These are phyloP conservation scores for Lactifluus piperatus DNA, from an alignment of 768 basidiomycete genomes.

Conservation along the genomic window DNA sequence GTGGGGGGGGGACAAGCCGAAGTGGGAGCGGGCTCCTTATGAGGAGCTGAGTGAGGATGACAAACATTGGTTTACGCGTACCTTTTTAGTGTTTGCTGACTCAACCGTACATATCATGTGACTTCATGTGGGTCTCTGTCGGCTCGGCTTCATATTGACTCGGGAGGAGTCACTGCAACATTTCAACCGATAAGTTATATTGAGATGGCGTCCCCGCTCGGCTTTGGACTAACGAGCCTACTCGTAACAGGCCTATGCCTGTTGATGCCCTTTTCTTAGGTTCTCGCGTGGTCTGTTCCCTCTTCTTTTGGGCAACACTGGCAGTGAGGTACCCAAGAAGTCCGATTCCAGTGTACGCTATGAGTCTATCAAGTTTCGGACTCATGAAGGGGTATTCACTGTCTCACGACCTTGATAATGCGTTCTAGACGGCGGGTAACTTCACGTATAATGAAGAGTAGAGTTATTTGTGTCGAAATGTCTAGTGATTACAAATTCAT, in stretches of 20 bases:
- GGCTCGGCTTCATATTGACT: too few relatives aligned
- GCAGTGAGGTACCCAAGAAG: neutral
- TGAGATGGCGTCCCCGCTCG: too few relatives aligned
- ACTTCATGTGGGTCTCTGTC: neutral
- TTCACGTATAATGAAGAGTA: neutral
- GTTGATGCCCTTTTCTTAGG: too few relatives aligned
- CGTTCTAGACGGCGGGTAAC: neutral
- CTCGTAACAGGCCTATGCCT: too few relatives aligned
- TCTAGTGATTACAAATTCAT: neutral
- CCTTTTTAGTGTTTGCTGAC: slow-evolving; percentile 12
- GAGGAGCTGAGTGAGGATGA: slow-evolving; percentile 4
- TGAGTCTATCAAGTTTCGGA: neutral
- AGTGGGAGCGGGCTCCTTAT: neutral
- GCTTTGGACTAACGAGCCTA: too few relatives aligned
- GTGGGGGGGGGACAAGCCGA: too few relatives aligned
- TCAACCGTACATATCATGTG: slow-evolving; percentile 2
- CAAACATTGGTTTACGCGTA: neutral
- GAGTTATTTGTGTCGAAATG: neutral
- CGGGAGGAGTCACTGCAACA: too few relatives aligned
- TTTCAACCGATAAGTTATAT: too few relatives aligned
- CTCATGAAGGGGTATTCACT: too few relatives aligned
- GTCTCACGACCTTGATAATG: neutral
- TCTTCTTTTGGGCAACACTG: too few relatives aligned
- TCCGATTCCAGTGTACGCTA: neutral
- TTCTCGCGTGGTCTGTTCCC: too few relatives aligned